A percentile compares a stretch with the other conserved stretches of the same genome.
phyloP scores from a whole-genome alignment of 192 early-diverging fungal species.

The Mortierella antarctica region DNA sequence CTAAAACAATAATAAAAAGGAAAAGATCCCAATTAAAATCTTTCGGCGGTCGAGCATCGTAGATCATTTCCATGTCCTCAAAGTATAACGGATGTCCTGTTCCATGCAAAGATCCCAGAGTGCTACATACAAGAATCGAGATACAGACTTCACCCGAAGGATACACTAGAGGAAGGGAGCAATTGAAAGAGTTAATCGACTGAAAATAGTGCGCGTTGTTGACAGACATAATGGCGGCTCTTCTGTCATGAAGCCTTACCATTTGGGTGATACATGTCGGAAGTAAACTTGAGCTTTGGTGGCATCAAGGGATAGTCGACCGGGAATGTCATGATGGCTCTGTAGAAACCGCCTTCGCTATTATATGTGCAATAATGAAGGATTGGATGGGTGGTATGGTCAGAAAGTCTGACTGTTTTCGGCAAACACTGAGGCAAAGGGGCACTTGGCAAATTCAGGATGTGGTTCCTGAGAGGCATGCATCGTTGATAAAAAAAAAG shows the following conservation, averaged over 20 bases:
- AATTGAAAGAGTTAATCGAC: not conserved
- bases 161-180: slow-evolving; percentile 67
- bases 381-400: too few relatives aligned
- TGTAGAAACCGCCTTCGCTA: slow-evolving; percentile 96
- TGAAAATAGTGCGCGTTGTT: too few relatives aligned
- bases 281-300: slow-evolving; percentile 86
- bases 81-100: not conserved
- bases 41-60: not conserved
- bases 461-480: too few relatives aligned
- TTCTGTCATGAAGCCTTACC: slow-evolving; percentile 49
- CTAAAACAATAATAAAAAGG: slow-evolving; percentile 12
- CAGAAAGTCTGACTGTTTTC: too few relatives aligned
- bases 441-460: too few relatives aligned
- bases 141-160: slow-evolving; percentile 94
- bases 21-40: not conserved
- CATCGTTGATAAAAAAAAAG: too few relatives aligned
- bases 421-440: too few relatives aligned
- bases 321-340: slow-evolving; percentile 79
- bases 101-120: not conserved
- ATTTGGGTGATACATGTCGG: slow-evolving; percentile 94
- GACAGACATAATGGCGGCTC: not conserved
- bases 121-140: slow-evolving; percentile 83
- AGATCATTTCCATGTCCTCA: not conserved
- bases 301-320: slow-evolving; percentile 87
- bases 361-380: not conserved